Percentiles rank a stretch among this genome's conserved stretches.
Evolutionary conservation across 192 early-diverging fungal species (phyloP).

Genomic region (Rhizophagus sp.): DNA sequence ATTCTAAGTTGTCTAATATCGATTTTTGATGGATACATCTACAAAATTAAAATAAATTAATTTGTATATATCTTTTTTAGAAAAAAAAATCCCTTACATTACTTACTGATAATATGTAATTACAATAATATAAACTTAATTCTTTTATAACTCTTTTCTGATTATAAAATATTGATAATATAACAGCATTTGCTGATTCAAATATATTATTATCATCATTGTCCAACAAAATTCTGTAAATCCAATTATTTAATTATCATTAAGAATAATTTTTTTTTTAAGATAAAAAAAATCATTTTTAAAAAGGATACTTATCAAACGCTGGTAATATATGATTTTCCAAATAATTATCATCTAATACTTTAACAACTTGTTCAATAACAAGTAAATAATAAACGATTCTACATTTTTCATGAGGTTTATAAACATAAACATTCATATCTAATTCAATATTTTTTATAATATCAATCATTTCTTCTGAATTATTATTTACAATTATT

Average conservation of each 20-base stretch:
- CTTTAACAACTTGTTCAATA: slow-evolving; percentile 47
- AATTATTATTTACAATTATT: neutral
- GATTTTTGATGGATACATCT: slow-evolving; percentile 50
- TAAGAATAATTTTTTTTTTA: neutral
- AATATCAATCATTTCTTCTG: too few relatives aligned
- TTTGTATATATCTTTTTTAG: slow-evolving; percentile 3
- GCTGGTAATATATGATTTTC: slow-evolving; percentile 48
- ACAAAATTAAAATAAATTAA: slow-evolving; percentile 6
- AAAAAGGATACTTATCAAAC: slow-evolving; percentile 39
- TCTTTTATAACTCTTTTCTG: slow-evolving; percentile 49
- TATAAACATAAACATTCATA: slow-evolving; percentile 26
- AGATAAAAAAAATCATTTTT: neutral
- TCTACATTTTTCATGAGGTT: slow-evolving; percentile 39
- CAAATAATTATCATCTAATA: slow-evolving; percentile 45
- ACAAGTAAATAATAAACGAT: slow-evolving; percentile 50
- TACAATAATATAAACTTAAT: slow-evolving; percentile 51
- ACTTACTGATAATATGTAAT: slow-evolving; percentile 46
- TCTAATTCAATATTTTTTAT: neutral
- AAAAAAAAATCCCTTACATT: slow-evolving; percentile 3
- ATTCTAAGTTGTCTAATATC: slow-evolving; percentile 49
- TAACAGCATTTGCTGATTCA: slow-evolving; percentile 52
- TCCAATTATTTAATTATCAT: slow-evolving; percentile 32
- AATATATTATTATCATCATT: slow-evolving; percentile 46
- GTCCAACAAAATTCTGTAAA: slow-evolving; percentile 16
- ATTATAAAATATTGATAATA: slow-evolving; percentile 48